A percentile compares a stretch with the other conserved stretches of the same genome.
Evolutionary conservation across 148 eudicot genomes (phyloP).

Genomic region (Chenopodium formosanum): DNA sequence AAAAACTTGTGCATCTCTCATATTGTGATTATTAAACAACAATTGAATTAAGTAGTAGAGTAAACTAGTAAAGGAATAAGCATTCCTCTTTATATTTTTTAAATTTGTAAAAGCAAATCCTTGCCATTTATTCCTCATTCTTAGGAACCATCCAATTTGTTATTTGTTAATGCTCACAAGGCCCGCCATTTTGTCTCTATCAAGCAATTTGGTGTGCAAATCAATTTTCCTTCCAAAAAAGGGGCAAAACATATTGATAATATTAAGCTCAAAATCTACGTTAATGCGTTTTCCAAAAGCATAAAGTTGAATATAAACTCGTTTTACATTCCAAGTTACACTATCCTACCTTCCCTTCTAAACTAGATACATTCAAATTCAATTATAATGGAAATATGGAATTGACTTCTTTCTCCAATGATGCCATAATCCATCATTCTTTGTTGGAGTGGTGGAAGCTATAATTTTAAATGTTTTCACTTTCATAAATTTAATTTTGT

Average conservation of each 20-base stretch:
- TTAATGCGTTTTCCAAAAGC: neutral
- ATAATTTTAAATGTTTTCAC: too few species aligned
- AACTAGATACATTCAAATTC: neutral
- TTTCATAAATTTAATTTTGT: too few species aligned
- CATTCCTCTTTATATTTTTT: neutral
- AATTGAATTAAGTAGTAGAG: too few species aligned
- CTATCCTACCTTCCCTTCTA: neutral
- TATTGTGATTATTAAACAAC: too few species aligned
- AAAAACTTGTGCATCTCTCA: too few species aligned
- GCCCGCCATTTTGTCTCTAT: constrained; percentile 1
- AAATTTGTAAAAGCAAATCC: neutral
- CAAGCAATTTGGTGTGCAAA: neutral
- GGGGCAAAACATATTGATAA: neutral
- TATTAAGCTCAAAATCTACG: neutral
- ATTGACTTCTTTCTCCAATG: neutral
- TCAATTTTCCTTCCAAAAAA: neutral
- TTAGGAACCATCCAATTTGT: constrained; percentile 3
- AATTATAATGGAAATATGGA: neutral
- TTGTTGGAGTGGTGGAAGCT: neutral
- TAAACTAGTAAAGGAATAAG: too few species aligned
- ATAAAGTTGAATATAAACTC: constrained; percentile 3
- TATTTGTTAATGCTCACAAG: neutral
- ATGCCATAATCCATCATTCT: neutral
- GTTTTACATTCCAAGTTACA: neutral
- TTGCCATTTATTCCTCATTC: constrained; percentile 9